Conservation (phyloP, 1,139 yeast genomes). For the Blastobotrys serpentis region DNA sequence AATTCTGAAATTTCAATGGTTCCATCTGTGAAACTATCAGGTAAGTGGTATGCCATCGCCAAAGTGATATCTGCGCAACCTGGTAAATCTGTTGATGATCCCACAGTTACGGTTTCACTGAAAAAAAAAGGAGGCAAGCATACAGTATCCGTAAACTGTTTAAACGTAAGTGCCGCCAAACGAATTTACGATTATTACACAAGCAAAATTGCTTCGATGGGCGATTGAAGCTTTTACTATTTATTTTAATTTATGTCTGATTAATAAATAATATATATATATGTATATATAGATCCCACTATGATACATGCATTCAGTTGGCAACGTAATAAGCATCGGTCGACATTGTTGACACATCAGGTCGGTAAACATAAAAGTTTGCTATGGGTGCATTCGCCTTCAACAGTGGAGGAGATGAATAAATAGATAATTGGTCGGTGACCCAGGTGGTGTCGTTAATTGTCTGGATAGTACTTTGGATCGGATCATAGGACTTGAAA, state of each 20-base stretch:
- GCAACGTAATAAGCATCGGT: conserved; percentile 7
- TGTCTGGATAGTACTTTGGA: neutral
- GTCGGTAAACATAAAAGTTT: conserved; percentile 9
- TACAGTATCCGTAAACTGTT: neutral
- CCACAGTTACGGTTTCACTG: neutral
- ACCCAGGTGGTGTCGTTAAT: conserved; percentile 2
- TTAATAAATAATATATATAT: conserved; percentile 2
- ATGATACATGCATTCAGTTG: no score
- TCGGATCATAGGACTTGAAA: conserved; percentile 1
- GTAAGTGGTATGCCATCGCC: neutral
- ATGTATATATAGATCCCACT: neutral
- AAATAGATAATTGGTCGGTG: conserved; percentile 5
- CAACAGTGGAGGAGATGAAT: neutral
- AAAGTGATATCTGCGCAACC: neutral
- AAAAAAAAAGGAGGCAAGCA: neutral
- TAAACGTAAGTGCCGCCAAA: neutral
- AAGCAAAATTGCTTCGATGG: neutral
- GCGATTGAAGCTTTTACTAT: neutral
- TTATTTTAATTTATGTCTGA: neutral
- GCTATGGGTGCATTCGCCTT: neutral
- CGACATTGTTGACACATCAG: conserved; percentile 11
- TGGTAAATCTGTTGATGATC: neutral
- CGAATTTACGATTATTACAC: conserved; percentile 2
- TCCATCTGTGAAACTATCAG: neutral
- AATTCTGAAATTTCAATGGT: neutral